Evolutionary conservation across 169 alveolate genomes (phyloP), one percentile per base, ranked within the genome.

Genomic region (Babesia divergens): DNA sequence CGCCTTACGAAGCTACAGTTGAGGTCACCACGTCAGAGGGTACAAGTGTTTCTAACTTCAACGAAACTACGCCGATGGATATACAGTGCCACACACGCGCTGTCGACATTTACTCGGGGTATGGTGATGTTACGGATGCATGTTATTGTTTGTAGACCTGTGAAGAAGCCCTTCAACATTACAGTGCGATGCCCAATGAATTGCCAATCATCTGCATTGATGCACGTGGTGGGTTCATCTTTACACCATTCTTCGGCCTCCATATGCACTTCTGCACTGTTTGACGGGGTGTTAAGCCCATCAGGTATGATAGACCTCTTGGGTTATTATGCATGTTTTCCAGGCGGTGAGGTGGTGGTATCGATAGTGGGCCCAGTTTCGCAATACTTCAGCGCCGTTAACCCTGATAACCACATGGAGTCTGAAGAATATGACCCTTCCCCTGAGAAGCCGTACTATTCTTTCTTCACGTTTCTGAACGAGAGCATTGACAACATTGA

Each of bases 171-270:
- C 7, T 67, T 77, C 34, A 77, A 77, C 53, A 64, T 91, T 22
- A 90, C 89, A 40, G 95, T 91, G 16, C 70, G 92, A 50, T 91
- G 95, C 43, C 95, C 95, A 24, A 83, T 90, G 53, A 91, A 91
- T 66, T 91, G 95, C 47, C 93, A 89, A 50, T 69, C 75, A 22
- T 81, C 89, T 26, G 89, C 84, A 22, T 69, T 91, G 56, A 65
- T 90, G 20, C 60, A 74, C 34, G 84, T 91, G n/a, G 90, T 83
- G 70, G 95, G 95, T 13, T 84, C 94, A 20, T 86, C 94, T 24
- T 56, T 91, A 32, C 95, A 91, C 83, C 93, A 97, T 24, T 75
- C 94, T 5, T 83, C 95, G 35, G 64, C 96, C 2, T 91, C 97
- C 20, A 90, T 93, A 31, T 93, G 97, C 49, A 80, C 91, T 26